Evolutionary conservation across 192 early-diverging fungal genomes (phyloP).

Genomic region (Entrophospora sp.): DNA sequence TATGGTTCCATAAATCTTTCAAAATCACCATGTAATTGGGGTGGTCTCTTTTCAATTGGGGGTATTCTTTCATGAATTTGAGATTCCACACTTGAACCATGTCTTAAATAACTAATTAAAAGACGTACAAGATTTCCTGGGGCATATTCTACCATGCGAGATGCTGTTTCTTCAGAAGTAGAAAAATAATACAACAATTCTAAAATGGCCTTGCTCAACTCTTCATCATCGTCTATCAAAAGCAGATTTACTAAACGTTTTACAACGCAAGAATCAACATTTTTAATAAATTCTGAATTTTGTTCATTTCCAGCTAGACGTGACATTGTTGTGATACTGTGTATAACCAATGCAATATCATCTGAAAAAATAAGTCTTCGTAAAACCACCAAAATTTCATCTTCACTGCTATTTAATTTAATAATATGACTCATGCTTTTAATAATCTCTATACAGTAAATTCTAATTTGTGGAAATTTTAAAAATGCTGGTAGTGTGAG

Average conservation of each 20-base stretch:
- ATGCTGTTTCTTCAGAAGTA: conserved; percentile 41
- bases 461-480: conserved; percentile 49
- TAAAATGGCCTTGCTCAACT: conserved; percentile 51
- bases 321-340: conserved; percentile 48
- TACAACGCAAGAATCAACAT: conserved; percentile 44
- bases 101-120: conserved; percentile 36
- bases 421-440: conserved; percentile 58
- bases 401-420: conserved; percentile 45
- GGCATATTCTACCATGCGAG: conserved; percentile 34
- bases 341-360: conserved; percentile 55
- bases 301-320: conserved; percentile 52
- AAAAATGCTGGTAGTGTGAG: conserved; percentile 44
- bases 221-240: conserved; percentile 58
- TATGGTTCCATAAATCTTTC: conserved; percentile 44
- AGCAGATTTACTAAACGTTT: conserved; percentile 55
- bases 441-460: conserved; percentile 60
- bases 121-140: conserved; percentile 48
- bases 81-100: conserved; percentile 26
- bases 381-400: conserved; percentile 56
- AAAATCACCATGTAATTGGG: conserved; percentile 13
- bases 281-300: conserved; percentile 50
- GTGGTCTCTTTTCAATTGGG: conserved; percentile 3
- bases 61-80: background rate
- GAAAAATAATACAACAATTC: conserved; percentile 70
- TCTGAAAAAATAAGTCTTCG: conserved; percentile 48